phyloP scores from a whole-genome alignment of 2,329 filamentous ascomycete species.

The Diaporthe batatas region DNA sequence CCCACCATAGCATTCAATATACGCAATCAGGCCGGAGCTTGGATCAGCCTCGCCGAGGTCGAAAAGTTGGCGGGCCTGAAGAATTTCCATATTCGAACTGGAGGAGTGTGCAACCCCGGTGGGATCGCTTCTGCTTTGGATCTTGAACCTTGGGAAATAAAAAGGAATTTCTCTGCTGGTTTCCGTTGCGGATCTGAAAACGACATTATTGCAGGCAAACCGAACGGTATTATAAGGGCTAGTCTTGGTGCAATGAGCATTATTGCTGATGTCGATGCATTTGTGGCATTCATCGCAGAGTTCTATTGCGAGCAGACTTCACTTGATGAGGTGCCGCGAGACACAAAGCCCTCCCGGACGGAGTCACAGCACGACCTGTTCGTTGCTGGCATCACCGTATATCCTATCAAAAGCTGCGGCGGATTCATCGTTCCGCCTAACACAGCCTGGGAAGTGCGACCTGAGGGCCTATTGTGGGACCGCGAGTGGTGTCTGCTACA shows the following conservation, averaged over 20 bases:
- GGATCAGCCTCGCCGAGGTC: slow-evolving; percentile 85
- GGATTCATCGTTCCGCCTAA: slow-evolving; percentile 78
- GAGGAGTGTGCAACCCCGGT: slow-evolving; percentile 92
- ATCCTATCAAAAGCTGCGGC: slow-evolving; percentile 94
- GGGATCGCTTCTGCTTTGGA: slow-evolving; percentile 81
- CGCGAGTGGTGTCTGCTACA: slow-evolving; percentile 97
- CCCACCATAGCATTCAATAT: slow-evolving; percentile 90
- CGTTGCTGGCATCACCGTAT: slow-evolving; percentile 79
- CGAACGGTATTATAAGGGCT: slow-evolving; percentile 86
- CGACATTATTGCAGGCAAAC: slow-evolving; percentile 85
- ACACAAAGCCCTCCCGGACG: not conserved
- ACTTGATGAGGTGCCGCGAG: not conserved
- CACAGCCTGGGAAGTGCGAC: slow-evolving; percentile 79
- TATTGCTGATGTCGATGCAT: slow-evolving; percentile 76
- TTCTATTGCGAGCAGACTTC: slow-evolving; percentile 65
- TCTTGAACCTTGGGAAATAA: slow-evolving; percentile 85
- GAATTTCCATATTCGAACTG: slow-evolving; percentile 87
- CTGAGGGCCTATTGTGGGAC: slow-evolving; percentile 92
- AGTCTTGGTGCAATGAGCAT: slow-evolving; percentile 95
- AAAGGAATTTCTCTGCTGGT: slow-evolving; percentile 85
- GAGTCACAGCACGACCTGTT: slow-evolving; percentile 52
- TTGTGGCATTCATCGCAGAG: slow-evolving; percentile 79
- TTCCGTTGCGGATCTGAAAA: slow-evolving; percentile 87
- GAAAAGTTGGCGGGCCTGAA: slow-evolving; percentile 87
- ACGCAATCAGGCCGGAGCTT: slow-evolving; percentile 74